Evolutionary conservation across 2,329 filamentous ascomycete species (phyloP), one percentile per base, ranked within the genome.

Genomic region (Colletotrichum spinosum): DNA sequence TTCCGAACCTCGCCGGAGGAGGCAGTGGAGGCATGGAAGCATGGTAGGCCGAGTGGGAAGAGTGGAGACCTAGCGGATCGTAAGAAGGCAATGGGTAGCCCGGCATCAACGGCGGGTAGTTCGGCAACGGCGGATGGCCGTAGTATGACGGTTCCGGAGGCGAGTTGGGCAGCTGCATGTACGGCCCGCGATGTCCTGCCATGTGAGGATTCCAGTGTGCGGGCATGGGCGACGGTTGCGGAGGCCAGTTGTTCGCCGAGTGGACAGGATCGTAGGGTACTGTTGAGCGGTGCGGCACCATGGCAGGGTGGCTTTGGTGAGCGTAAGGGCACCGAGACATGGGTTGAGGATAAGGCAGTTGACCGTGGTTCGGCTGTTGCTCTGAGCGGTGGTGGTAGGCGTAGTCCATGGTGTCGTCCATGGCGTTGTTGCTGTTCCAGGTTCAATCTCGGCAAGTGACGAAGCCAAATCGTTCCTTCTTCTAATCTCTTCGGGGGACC

Each of bases 201-300:
- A 60, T 41, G 7, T 13, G 50, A 33, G 42, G 35, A n/a, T 34
- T 17, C 64, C 64, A 67, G 46, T 66, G 63, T 42, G 57, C 49
- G 4, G 42, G 52, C 25, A 38, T 53, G n/a, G 39, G 39, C 25
- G 49, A 57, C 11, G 51, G 39, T 44, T 55, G 51, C 11, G 62
- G 38, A 10, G 62, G 52, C 75, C 75, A 77, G 42, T 69, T 60
- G 50, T 58, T 68, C 17, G 72, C 67, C 39, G 71, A 67, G 56
- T 75, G 73, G 42, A 74, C 70, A 15, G 73, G 69, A 45, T 73
- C 73, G 54, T 72, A 72, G 54, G 72, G 71, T 15, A 70, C 57
- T n/a, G 56, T 60, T 3, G 59, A 64, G 39, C 54, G 61, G 34
- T 54, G 50, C 33, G 48, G 60, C 17, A 51, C 46, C 5, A 55